Conservation (phyloP, 768 basidiomycete species). For the Sarcodon sp. region DNA sequence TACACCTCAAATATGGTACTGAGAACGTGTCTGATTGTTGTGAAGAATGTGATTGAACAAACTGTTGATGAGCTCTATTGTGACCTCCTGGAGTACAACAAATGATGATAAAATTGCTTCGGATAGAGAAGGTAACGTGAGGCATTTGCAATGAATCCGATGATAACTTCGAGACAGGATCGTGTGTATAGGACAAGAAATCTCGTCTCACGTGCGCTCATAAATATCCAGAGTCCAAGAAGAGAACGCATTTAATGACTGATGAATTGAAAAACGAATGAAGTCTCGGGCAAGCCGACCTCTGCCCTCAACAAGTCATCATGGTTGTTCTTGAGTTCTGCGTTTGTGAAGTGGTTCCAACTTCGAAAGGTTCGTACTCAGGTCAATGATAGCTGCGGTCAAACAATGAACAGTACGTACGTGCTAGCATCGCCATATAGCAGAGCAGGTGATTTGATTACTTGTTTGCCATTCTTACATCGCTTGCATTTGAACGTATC, state of each 20-base stretch:
- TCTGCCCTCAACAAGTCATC: slow-evolving; percentile 93
- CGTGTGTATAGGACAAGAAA: no score
- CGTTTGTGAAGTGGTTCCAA: slow-evolving; percentile 96
- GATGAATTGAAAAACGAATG: slow-evolving; percentile 94
- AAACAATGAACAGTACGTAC: slow-evolving; percentile 34
- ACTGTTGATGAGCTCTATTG: no score
- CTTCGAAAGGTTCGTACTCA: slow-evolving; percentile 23
- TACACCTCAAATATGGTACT: no score
- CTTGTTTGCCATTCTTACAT: slow-evolving; percentile 78
- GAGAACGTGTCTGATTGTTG: no score
- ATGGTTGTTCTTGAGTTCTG: slow-evolving; percentile 80
- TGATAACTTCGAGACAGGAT: no score
- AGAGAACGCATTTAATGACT: slow-evolving; percentile 45
- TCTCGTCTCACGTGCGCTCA: no score
- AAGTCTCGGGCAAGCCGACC: slow-evolving; percentile 69
- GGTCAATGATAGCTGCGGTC: slow-evolving; percentile 1
- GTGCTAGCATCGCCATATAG: slow-evolving; percentile 97
- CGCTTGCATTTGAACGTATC: slow-evolving; percentile 97
- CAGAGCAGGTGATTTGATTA: slow-evolving; percentile 70
- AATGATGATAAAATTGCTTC: no score
- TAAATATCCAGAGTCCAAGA: no score
- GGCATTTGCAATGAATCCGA: no score
- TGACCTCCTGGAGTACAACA: no score
- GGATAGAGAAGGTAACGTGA: no score
- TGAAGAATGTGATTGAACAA: no score